Evolutionary conservation across 2,329 filamentous ascomycete species (phyloP), one percentile per base, ranked within the genome.

Genomic region (Penicillium corylophilum): DNA sequence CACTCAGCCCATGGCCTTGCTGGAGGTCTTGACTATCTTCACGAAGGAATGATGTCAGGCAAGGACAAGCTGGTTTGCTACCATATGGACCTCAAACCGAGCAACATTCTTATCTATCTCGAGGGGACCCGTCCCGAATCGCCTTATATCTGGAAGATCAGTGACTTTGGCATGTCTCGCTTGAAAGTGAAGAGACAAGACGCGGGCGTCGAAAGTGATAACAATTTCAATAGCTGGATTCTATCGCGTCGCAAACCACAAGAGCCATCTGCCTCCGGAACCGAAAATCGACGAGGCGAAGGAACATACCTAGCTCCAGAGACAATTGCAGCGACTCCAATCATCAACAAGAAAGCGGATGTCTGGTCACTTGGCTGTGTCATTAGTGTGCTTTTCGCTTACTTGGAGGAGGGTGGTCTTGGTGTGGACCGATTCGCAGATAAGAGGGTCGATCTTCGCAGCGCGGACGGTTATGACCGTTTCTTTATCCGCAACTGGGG

Each of bases 281-380:
- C 46, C 3, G 8, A 13, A 13, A 50, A 44, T 24, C n/a, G 18
- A n/a, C 36, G 64, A 2, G 56, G 64, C 1, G 67, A 69, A 36
- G 72, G 71, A 1, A 74, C 69, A 1, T 76, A 74, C 50, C 59
- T 73, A 4, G 64, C 71, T 0, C 73, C 73, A 2, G 73, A 76
- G 50, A 61, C 57, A 7, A 46, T 56, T 13, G 40, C 50, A 9
- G 35, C 49, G 2, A 53, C 29, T 10, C 63, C 60, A 8, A 66
- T 53, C 10, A 71, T 75, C 61, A 69, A 63, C 8, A 62, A 64
- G 0, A 63, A 62, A 10, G 74, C 70, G 40, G 73, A 76, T 54
- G 64, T 75, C 0, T 76, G 73, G 74, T 72, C 73, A 3, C 53
- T 75, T 2, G 74, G 72, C 0, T 75, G 73, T 50, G 67, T 76